Conservation (phyloP, 1,284 basidiomycete genomes). For the Wallemia hederae region DNA sequence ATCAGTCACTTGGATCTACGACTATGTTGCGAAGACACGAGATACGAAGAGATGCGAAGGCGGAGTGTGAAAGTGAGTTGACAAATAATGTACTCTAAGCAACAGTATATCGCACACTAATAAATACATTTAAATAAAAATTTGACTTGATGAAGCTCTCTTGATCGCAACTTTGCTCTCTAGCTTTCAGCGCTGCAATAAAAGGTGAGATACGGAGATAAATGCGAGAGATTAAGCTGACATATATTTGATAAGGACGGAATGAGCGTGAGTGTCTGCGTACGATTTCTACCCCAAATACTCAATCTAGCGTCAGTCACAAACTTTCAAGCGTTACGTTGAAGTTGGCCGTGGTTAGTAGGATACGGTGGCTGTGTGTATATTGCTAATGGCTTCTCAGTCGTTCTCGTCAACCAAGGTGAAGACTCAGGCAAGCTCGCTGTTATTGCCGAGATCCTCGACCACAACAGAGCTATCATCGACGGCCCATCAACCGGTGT, state of each 20-base stretch:
- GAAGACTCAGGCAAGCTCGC: constrained; percentile 68
- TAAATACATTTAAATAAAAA: too few species aligned
- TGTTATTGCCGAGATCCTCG: constrained; percentile 87
- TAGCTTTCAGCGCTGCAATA: neutral
- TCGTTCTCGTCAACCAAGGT: constrained; percentile 80
- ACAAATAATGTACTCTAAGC: too few species aligned
- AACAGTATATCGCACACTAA: too few species aligned
- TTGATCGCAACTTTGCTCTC: neutral
- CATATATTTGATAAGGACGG: neutral
- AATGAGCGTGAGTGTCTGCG: neutral
- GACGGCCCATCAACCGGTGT: constrained; percentile 78
- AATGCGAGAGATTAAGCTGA: neutral
- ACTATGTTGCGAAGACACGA: too few species aligned
- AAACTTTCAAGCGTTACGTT: constrained; percentile 81
- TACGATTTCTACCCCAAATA: neutral
- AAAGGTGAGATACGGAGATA: neutral
- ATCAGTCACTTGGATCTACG: too few species aligned
- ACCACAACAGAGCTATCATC: constrained; percentile 93
- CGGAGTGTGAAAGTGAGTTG: too few species aligned
- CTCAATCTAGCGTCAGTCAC: neutral
- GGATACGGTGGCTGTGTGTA: neutral
- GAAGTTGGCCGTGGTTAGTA: constrained; percentile 69
- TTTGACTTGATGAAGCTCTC: too few species aligned
- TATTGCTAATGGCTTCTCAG: constrained; percentile 16
- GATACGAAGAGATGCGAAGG: too few species aligned